phyloP scores from a whole-genome alignment of 2,329 filamentous ascomycete species.

The Colletotrichum sp. region DNA sequence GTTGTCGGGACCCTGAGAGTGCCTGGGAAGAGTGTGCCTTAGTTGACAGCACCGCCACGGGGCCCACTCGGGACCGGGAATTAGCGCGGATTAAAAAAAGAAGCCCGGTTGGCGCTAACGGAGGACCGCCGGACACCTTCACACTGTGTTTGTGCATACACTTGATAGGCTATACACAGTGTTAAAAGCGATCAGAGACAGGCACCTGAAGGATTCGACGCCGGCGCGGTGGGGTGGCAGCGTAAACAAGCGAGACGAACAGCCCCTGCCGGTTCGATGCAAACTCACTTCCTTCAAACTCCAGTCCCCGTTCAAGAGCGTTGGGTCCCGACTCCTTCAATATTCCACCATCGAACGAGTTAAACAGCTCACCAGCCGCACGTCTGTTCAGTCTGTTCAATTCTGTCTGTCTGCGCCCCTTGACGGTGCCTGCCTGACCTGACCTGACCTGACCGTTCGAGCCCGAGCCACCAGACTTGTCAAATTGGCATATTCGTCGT shows the following conservation, averaged over 20 bases:
- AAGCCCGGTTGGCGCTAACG: constrained; percentile 1
- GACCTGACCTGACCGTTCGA: background rate
- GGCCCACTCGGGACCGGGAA: background rate
- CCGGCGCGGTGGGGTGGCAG: constrained; percentile 5
- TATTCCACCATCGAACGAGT: constrained; percentile 8
- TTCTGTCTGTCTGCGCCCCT: background rate
- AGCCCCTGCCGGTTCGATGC: background rate
- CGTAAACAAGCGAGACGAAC: constrained; percentile 1
- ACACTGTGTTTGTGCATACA: background rate
- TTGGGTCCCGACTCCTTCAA: constrained; percentile 8
- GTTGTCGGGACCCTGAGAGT: background rate
- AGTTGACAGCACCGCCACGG: constrained; percentile 10
- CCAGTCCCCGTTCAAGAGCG: background rate
- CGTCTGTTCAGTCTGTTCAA: background rate
- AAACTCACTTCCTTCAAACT: background rate
- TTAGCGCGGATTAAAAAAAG: constrained; percentile 19
- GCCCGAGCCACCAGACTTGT: background rate
- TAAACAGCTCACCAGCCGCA: background rate
- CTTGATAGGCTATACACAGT: accelerated
- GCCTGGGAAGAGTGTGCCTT: background rate
- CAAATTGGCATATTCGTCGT: background rate
- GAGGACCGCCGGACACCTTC: background rate
- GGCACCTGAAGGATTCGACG: background rate
- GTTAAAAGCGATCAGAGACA: background rate
- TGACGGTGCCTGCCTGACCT: background rate